Base-by-base conservation (phyloP, 257 asterid species). In the Nicotiana noctiflora region DNA sequence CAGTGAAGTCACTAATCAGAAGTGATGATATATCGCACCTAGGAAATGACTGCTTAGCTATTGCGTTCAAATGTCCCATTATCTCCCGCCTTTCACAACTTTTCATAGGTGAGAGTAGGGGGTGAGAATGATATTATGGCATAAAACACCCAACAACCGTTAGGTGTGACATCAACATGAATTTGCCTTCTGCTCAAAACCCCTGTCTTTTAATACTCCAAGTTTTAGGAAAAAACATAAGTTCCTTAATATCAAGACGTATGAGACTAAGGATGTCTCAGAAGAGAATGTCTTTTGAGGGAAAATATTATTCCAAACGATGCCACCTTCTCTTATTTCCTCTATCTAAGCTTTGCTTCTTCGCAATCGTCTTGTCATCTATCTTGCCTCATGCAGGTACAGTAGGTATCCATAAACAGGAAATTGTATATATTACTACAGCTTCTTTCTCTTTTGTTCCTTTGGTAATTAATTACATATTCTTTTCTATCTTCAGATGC, bases 361-460 rank as follows among this genome's bases (percentile, higher is more conserved):
- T 80, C 74, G 82, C 79, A 61, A 37, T 84, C 76, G 44, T 90
- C 40, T 23, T 90, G 51, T 23, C 84, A 55, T 27, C 82, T 75
- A 55, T 88, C 75, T 81, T 87, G 68, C 82, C 87, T 80, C 86
- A 82, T 72, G 89, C 91, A 23, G 92, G 92, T 89, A 84, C 27
- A 25, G 25, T 37, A 44, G 72, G 53, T 7, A 8, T 3, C 11
- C 29, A 59, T 59, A 59, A 4, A 55, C 10, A 32, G 17, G 57
- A 77, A 13, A 3, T 19, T 76, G 29, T 27, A 10, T n/a, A n/a
- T 25, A 2, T 63, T 76, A 18, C 65, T 7, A 23, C 60, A 61
- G 52, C 32, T 18, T 3, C 9, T 13, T 53, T 37, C 23, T 52
- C 55, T 15, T 13, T 32, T 27, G 27, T 25, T 75, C 32, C 55